Percentiles rank a stretch among this genome's conserved stretches.
phyloP scores from a whole-genome alignment of 345 rosid genomes.

The Durio zibethinus region DNA sequence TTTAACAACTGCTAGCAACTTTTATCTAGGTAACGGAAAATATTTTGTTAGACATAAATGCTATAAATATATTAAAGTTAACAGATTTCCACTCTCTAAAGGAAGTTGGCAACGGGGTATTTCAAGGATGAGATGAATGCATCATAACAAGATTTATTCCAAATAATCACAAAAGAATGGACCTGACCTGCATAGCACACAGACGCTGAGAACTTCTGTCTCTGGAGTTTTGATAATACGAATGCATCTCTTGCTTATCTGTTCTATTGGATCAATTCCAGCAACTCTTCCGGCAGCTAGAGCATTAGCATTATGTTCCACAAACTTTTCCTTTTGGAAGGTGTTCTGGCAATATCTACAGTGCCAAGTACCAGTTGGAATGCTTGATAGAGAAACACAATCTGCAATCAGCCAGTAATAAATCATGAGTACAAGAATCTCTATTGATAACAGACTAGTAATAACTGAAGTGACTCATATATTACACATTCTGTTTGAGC shows the following conservation, averaged over 20 bases:
- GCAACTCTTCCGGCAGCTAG: conserved; percentile 85
- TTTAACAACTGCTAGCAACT: not conserved
- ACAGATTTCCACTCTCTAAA: not conserved
- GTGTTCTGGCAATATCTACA: conserved; percentile 68
- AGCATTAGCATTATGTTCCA: conserved; percentile 70
- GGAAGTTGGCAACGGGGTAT: not conserved
- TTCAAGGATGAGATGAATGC: not conserved
- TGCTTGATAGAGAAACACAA: conserved; percentile 48
- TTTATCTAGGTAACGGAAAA: not conserved
- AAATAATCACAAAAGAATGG: not conserved
- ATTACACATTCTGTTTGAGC: not conserved
- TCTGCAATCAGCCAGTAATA: conserved; percentile 31
- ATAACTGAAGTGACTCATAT: not conserved
- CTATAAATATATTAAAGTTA: not conserved
- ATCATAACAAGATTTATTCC: not conserved
- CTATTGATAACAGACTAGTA: not conserved
- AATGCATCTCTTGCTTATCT: conserved; percentile 81
- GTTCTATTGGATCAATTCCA: conserved; percentile 86
- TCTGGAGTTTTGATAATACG: conserved; percentile 68
- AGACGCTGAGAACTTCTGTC: conserved; percentile 64
- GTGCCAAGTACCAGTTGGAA: conserved; percentile 75
- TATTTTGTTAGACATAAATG: not conserved
- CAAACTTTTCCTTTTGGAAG: conserved; percentile 63
- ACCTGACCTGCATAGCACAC: conserved; percentile 87
- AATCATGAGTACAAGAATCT: conserved; percentile 3